These are phyloP conservation scores for Penstemon newberryi DNA, from an alignment of 257 asterid genomes.

Conservation along the genomic window DNA sequence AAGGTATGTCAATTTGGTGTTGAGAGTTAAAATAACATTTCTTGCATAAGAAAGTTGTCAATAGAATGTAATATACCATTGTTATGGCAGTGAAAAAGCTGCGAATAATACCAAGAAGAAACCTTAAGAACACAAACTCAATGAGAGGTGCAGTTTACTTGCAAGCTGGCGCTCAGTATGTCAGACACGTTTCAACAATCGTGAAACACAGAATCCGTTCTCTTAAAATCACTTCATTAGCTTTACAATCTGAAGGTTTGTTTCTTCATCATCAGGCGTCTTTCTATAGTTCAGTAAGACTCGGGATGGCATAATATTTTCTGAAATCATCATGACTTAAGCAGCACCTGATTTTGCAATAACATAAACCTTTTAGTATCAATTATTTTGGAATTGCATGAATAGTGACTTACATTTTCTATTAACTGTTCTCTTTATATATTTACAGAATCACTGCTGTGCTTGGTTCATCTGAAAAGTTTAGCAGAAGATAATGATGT, in stretches of 20 bases:
- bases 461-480: slow-evolving; percentile 66
- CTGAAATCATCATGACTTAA: slow-evolving; percentile 4
- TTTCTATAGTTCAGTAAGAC: slow-evolving; percentile 7
- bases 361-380: neutral
- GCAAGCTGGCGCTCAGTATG: slow-evolving; percentile 93
- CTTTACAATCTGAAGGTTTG: slow-evolving; percentile 74
- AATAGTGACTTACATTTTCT: slow-evolving; percentile 2
- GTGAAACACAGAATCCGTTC: slow-evolving; percentile 77
- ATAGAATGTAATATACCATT: neutral
- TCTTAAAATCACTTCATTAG: slow-evolving; percentile 55
- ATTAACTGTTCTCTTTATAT: slow-evolving; percentile 11
- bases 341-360: neutral
- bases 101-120: slow-evolving; percentile 75
- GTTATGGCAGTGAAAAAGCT: slow-evolving; percentile 77
- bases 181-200: slow-evolving; percentile 71
- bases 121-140: slow-evolving; percentile 68
- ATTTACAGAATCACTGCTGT: slow-evolving; percentile 58
- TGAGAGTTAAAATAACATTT: neutral
- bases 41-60: slow-evolving; percentile 3
- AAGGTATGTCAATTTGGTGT: neutral
- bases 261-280: slow-evolving; percentile 16
- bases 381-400: neutral
- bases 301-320: neutral
- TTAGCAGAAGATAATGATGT: slow-evolving; percentile 56
- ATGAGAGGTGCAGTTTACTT: slow-evolving; percentile 65